phyloP scores from a whole-genome alignment of 129 eudicot species.

The Oenanthe sinensis region DNA sequence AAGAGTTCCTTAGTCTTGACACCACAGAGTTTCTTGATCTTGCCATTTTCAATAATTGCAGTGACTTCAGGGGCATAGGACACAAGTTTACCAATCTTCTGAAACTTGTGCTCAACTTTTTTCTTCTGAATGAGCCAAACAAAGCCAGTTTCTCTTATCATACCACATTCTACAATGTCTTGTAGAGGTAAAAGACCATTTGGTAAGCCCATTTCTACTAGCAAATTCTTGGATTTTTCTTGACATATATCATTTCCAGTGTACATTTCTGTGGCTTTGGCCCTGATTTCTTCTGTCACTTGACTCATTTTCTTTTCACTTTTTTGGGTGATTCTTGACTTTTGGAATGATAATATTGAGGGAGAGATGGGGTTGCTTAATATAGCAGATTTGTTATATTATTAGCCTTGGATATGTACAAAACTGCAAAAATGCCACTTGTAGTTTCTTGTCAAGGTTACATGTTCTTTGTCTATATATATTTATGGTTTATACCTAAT shows the following conservation, averaged over 20 bases:
- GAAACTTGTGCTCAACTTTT: slow-evolving; percentile 47
- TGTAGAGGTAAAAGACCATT: slow-evolving; percentile 63
- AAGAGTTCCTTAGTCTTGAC: slow-evolving; percentile 71
- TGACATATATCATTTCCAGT: slow-evolving; percentile 49
- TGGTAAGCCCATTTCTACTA: slow-evolving; percentile 58
- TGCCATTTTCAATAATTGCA: slow-evolving; percentile 37
- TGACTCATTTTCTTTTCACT: slow-evolving; percentile 35
- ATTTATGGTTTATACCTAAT: background rate
- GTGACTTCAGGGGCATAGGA: slow-evolving; percentile 65
- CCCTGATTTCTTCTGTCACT: slow-evolving; percentile 53
- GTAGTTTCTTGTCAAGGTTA: background rate
- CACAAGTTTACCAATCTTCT: slow-evolving; percentile 46
- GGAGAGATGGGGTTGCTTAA: background rate
- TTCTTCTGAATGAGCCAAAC: slow-evolving; percentile 84
- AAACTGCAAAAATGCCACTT: slow-evolving; percentile 4
- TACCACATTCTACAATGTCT: slow-evolving; percentile 63
- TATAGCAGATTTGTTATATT: slow-evolving; percentile 4
- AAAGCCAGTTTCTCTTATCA: slow-evolving; percentile 57
- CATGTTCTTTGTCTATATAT: background rate
- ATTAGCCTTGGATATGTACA: slow-evolving; percentile 10
- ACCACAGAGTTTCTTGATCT: slow-evolving; percentile 67
- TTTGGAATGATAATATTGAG: no score
- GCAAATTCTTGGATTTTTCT: slow-evolving; percentile 44
- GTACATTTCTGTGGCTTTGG: slow-evolving; percentile 62
- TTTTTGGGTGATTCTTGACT: no score